Percentiles rank a stretch among this genome's conserved stretches.
Evolutionary conservation across 2,329 filamentous ascomycete species (phyloP).

Genomic region (Cladorrhinum sp.): DNA sequence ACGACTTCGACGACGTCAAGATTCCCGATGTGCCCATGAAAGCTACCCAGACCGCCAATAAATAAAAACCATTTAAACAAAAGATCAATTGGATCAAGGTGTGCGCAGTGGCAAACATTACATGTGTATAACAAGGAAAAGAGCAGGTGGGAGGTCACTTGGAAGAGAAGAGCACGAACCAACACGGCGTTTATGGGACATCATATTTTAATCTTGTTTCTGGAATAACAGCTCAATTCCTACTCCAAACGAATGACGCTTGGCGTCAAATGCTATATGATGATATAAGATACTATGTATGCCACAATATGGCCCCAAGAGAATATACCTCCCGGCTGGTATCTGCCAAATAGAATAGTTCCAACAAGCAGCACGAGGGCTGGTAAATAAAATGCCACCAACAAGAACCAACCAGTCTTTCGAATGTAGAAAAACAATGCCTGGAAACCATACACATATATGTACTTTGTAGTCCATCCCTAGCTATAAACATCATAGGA

Average conservation of each 20-base stretch:
- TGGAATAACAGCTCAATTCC: not conserved
- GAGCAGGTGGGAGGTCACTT: not conserved
- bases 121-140: not conserved
- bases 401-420: not conserved
- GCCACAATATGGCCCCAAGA: not conserved
- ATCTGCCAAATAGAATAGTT: not conserved
- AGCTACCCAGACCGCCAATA: constrained; percentile 27
- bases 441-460: not conserved
- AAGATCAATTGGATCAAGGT: not conserved
- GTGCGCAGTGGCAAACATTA: too few relatives aligned
- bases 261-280: not conserved
- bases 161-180: constrained; percentile 2
- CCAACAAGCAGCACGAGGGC: not conserved
- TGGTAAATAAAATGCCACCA: not conserved
- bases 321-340: not conserved
- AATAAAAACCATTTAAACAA: constrained; percentile 28
- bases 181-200: constrained; percentile 15
- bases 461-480: constrained; percentile 1
- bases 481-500: constrained; percentile 2
- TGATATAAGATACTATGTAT: not conserved
- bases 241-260: not conserved
- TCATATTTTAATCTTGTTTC: constrained; percentile 6
- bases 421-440: not conserved
- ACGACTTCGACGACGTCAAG: constrained; percentile 94
- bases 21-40: constrained; percentile 68